Base-by-base conservation (phyloP, 441 rosid genomes). In the Biscutella auriculata region DNA sequence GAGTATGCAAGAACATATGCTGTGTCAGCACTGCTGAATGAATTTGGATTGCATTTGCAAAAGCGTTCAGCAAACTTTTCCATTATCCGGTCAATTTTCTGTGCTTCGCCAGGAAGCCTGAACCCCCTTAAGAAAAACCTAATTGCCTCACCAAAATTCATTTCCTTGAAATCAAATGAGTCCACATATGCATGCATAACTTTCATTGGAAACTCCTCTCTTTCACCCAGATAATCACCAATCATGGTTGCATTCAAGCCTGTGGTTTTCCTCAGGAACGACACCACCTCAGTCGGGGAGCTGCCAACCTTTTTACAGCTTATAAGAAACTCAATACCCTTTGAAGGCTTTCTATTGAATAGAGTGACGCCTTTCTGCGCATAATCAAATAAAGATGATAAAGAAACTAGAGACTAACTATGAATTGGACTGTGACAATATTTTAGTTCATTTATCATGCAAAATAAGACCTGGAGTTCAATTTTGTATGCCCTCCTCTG, bases 1-100 rank as follows among this genome's bases (percentile, higher is more conserved):
- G 99, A 93, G 76, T 93, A 93, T 28, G 99, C 99, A 60, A 93
- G 97, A 63, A 93, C 97, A 72, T 93, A 93, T 43, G 99, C 97
- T 55, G 99, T 89, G 68, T 93, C 96, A 36, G 99, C 99, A 65
- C 95, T 93, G 25, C 87, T 80, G 72, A 93, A 93, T 56, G 97
- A 82, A 73, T 68, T 81, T 29, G 96, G 94, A 74, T 83, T 87
- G 82, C 99, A 87, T 85, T 85, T 89, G 70, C 97, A 89, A 69
- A 75, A 93, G 72, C 96, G 96, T 71, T 89, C 99, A 33, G 97
- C 99, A 73, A 89, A 93, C 79, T 93, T 93, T 69, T 89, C 97
- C 97, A 93, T 87, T 57, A 93, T 83, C 63, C 97, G 96, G 70
- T 89, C 97, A 82, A 93, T 89, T 78, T 93, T 93, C 79, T 93